Evolutionary conservation across 2,329 filamentous ascomycete genomes (phyloP), one percentile per base, ranked within the genome.

Genomic region (Paraphoma chrysanthemicola): DNA sequence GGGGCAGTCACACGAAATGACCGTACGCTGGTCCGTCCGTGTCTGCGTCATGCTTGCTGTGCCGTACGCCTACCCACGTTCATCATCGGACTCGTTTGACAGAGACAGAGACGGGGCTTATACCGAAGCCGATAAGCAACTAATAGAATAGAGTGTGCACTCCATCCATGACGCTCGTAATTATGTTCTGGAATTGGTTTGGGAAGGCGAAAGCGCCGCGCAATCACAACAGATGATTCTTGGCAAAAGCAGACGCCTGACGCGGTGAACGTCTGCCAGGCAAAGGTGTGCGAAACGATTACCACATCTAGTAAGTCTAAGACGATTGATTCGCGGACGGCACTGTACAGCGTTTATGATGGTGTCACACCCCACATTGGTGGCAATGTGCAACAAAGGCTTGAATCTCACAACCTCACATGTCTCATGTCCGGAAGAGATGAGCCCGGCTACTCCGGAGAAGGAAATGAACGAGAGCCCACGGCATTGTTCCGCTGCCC

Each of bases 401-500:
- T 36, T 14, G 33, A 36, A 36, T 36, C 33, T 36, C 10, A 36
- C 33, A 36, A 36, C 33, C 33, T 10, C 47, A 53, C 38, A 30
- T 18, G 43, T 48, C n/a, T 41, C 56, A 44, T 56, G 50, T 56
- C 29, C 52, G 54, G 52, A 48, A 54, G 48, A 51, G 42, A 14
- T 46, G 39, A 50, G 44, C 61, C 56, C 10, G 33, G 9, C 14
- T 14, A 36, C 33, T 36, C 33, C 33, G 59, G 42, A 46, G 46
- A 49, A 53, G 48, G 39, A 44, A 23, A 53, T 38, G 38, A 44
- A 52, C 36, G 47, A 52, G 41, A 36, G 42, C 36, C n/a, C 54
- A 36, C 33, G 33, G 33, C 14, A 56, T 54, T 56, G 42, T 51
- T 54, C 60, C 54, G 52, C 55, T 57, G 57, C 46, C 57, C 52